Conservation (phyloP, 768 basidiomycete genomes). For the Termitomyces sp. region DNA sequence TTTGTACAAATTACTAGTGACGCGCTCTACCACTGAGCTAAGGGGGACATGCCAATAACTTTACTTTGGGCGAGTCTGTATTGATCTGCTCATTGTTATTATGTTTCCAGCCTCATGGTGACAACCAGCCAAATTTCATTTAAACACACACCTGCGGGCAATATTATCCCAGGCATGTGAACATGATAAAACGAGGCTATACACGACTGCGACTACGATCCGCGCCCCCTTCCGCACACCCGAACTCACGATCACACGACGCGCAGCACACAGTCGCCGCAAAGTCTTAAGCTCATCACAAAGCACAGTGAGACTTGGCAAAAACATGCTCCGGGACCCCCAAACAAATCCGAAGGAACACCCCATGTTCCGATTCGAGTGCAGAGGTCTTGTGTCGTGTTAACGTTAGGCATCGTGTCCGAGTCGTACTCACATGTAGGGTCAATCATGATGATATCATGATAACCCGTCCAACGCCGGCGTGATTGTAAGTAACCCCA, state of each 20-base stretch:
- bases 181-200: not conserved
- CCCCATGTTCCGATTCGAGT: too few species aligned
- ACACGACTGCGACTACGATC: not conserved
- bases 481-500: not conserved
- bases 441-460: too few species aligned
- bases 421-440: too few species aligned
- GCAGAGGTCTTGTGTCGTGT: too few species aligned
- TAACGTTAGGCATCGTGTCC: too few species aligned
- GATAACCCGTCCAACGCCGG: too few species aligned
- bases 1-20: constrained; percentile 27
- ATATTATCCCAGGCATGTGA: not conserved
- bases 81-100: too few species aligned
- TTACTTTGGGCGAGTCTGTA: too few species aligned
- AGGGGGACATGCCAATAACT: constrained; percentile 20
- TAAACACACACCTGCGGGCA: too few species aligned
- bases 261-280: not conserved
- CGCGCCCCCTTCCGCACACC: not conserved
- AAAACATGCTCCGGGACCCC: not conserved
- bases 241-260: too few species aligned
- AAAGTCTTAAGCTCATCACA: not conserved
- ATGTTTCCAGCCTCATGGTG: too few species aligned
- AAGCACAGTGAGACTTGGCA: not conserved
- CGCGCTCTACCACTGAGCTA: constrained; percentile 42
- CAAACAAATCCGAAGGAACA: not conserved
- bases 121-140: too few species aligned